Conservation (phyloP, 495 filamentous ascomycete species). For the Penicillium paradoxum region DNA sequence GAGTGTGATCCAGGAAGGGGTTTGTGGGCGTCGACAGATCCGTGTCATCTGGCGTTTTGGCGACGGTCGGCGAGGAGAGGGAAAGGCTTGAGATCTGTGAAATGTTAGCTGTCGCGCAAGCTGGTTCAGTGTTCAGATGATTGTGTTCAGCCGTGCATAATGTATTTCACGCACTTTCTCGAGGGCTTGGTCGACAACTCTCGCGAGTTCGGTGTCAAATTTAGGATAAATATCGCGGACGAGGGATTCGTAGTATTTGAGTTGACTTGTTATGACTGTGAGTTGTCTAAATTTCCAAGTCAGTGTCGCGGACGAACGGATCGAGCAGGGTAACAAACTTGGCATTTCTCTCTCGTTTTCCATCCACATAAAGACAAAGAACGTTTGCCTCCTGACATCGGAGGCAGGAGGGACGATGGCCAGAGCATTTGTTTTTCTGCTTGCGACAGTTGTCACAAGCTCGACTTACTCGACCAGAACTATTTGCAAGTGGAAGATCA, state of each 20-base stretch:
- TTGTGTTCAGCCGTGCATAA: not conserved
- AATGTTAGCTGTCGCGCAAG: not conserved
- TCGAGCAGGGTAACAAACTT: not conserved
- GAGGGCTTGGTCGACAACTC: conserved; percentile 27
- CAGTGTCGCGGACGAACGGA: not conserved
- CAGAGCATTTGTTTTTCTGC: conserved; percentile 6
- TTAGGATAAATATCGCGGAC: conserved; percentile 29
- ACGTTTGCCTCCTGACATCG: not conserved
- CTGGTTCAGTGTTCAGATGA: not conserved
- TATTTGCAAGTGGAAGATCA: not conserved
- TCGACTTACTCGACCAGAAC: not conserved
- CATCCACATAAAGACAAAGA: not conserved
- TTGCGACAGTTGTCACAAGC: conserved; percentile 4
- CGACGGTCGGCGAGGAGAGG: conserved; percentile 1
- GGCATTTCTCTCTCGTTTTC: conserved; percentile 2
- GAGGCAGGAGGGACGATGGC: not conserved
- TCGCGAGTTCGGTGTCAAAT: conserved; percentile 21
- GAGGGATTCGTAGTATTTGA: conserved; percentile 21
- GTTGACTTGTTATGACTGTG: conserved; percentile 2
- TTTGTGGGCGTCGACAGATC: conserved; percentile 15
- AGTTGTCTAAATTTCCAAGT: conserved; percentile 28
- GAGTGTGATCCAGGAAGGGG: conserved; percentile 17
- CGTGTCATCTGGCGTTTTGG: conserved; percentile 8
- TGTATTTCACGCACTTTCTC: not conserved
- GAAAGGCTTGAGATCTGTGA: not conserved